These are phyloP conservation scores for Phtheirospermum japonicum DNA, from an alignment of 257 asterid species.

Conservation along the genomic window DNA sequence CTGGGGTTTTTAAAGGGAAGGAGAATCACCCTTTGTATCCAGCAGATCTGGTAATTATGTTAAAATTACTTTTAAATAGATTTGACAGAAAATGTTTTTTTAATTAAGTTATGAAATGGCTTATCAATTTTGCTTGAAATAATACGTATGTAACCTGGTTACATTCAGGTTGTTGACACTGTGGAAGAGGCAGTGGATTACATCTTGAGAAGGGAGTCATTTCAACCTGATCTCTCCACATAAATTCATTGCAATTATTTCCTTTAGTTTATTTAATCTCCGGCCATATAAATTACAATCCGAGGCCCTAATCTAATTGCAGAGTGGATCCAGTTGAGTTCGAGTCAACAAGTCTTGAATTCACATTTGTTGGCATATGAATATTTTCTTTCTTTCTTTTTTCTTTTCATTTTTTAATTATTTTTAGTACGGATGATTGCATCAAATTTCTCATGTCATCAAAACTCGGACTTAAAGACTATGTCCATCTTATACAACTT, in stretches of 20 bases:
- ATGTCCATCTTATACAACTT: no score
- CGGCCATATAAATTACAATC: no score
- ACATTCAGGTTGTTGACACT: slow-evolving; percentile 73
- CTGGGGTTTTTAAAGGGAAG: slow-evolving; percentile 86
- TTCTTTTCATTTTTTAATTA: no score
- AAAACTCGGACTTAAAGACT: no score
- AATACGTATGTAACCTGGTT: background rate
- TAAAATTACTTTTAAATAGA: background rate
- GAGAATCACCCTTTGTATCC: slow-evolving; percentile 56
- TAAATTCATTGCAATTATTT: background rate
- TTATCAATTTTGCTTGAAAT: background rate
- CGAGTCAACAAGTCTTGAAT: background rate
- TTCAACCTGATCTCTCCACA: slow-evolving; percentile 29
- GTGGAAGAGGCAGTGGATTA: slow-evolving; percentile 86
- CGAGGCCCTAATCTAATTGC: background rate
- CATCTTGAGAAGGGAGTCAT: slow-evolving; percentile 58
- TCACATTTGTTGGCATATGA: background rate
- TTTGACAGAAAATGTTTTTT: background rate
- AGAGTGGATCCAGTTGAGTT: background rate
- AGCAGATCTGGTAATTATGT: slow-evolving; percentile 63
- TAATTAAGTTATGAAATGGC: background rate
- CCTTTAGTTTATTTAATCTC: no score
- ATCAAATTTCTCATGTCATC: no score
- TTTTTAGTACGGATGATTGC: no score
- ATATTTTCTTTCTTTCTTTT: no score